These are phyloP conservation scores for Olyra latifolia DNA, from an alignment of 176 grass and related monocot genomes.

Conservation along the genomic window DNA sequence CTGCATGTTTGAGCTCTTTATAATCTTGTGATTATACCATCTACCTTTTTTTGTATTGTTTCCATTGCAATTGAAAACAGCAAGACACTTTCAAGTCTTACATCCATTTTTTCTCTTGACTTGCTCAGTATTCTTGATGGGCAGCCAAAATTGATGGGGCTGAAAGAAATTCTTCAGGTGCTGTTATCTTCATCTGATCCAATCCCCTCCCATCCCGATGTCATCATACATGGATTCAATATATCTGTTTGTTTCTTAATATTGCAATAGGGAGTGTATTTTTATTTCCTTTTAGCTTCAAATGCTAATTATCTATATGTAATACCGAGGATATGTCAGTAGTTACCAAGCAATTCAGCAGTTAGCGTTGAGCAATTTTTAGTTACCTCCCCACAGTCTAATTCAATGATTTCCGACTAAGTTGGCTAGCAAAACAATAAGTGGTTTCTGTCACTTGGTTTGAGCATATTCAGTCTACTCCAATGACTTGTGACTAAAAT, in stretches of 20 bases:
- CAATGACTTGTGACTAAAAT: neutral
- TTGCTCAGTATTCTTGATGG: conserved; percentile 90
- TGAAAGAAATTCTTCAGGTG: conserved; percentile 97
- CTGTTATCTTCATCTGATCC: neutral
- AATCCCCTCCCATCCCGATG: neutral
- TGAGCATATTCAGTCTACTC: neutral
- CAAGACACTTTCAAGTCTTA: conserved; percentile 35
- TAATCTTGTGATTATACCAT: neutral
- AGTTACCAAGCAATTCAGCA: too few relatives aligned
- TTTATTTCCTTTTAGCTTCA: conserved; percentile 18
- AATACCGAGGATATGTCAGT: too few relatives aligned
- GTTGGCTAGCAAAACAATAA: neutral
- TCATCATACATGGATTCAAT: neutral
- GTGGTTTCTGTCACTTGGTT: conserved; percentile 3
- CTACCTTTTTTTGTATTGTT: neutral
- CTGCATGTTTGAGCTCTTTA: neutral
- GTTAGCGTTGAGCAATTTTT: neutral
- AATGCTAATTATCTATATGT: conserved; percentile 12
- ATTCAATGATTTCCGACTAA: neutral
- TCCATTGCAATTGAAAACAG: neutral
- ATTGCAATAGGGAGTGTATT: neutral
- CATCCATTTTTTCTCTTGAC: conserved; percentile 32
- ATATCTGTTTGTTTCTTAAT: neutral
- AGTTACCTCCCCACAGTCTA: neutral
- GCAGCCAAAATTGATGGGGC: conserved; percentile 90